Evolutionary conservation across 2,329 filamentous ascomycete species (phyloP).

Genomic region (Neurospora crassa): DNA sequence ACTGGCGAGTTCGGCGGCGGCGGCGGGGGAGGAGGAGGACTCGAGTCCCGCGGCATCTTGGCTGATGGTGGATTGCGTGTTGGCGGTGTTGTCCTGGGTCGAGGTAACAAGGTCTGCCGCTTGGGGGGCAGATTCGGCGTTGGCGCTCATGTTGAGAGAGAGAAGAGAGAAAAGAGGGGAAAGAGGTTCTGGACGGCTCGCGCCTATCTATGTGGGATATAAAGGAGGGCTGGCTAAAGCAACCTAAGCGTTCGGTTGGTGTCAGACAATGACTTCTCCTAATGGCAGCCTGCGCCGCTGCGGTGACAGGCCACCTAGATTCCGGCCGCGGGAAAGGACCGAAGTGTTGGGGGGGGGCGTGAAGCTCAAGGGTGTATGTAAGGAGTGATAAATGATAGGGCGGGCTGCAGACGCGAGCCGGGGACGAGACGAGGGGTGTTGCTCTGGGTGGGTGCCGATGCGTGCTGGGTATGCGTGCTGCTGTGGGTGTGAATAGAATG

Average conservation of each 20-base stretch:
- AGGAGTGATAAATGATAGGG: not conserved
- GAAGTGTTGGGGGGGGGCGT: not conserved
- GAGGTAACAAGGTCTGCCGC: constrained; percentile 16
- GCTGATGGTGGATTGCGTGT: constrained; percentile 14
- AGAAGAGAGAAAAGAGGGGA: constrained; percentile 21
- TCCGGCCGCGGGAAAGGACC: not conserved
- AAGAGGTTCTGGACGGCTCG: constrained; percentile 18
- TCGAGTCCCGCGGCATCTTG: constrained; percentile 55
- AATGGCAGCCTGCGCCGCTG: not conserved
- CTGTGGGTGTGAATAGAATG: not conserved
- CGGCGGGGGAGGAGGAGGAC: constrained; percentile 51
- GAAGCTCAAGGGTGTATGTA: not conserved
- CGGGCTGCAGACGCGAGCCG: not conserved
- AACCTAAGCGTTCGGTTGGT: constrained; percentile 5
- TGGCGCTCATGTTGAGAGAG: constrained; percentile 27
- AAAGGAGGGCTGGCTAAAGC: constrained; percentile 17
- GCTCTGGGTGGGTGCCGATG: not conserved
- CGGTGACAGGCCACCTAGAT: not conserved
- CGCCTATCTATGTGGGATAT: constrained; percentile 14
- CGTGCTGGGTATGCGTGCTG: not conserved
- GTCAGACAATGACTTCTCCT: not conserved
- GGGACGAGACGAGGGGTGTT: not conserved
- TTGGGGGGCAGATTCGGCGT: constrained; percentile 21
- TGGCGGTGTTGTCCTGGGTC: constrained; percentile 16
- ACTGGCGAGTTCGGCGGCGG: constrained; percentile 56